Evolutionary conservation across 345 rosid genomes (phyloP).

Genomic region (Raphanus raphanistrum): DNA sequence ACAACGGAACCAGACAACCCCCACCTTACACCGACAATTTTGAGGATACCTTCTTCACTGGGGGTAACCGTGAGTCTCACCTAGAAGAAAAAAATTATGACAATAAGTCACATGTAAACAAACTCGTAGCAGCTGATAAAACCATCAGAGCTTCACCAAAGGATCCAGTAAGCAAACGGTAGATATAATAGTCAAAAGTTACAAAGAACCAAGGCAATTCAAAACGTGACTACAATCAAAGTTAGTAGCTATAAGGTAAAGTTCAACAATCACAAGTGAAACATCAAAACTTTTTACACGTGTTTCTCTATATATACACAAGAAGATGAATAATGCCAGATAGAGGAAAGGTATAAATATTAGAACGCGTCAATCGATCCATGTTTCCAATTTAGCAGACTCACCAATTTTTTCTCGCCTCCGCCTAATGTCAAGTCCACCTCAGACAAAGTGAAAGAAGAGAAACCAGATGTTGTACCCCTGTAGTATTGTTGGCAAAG

Average conservation of each 20-base stretch:
- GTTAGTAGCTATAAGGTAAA: conserved; percentile 15
- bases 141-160: conserved; percentile 13
- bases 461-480: conserved; percentile 45
- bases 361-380: conserved; percentile 20
- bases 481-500: conserved; percentile 47
- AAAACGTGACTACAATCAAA: conserved; percentile 4
- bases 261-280: conserved; percentile 10
- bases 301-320: conserved; percentile 15
- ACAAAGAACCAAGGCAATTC: conserved; percentile 12
- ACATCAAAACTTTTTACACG: conserved; percentile 5
- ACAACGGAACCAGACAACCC: conserved; percentile 75
- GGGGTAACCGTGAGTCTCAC: conserved; percentile 89
- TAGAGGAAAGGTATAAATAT: neutral
- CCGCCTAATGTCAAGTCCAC: conserved; percentile 63
- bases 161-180: neutral
- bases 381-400: conserved; percentile 35
- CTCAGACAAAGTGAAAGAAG: conserved; percentile 68
- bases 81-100: conserved; percentile 39
- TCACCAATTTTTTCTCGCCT: conserved; percentile 64
- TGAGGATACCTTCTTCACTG: conserved; percentile 75
- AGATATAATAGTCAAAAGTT: conserved; percentile 8
- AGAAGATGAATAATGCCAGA: conserved; percentile 5
- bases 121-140: conserved; percentile 2
- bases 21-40: conserved; percentile 90
- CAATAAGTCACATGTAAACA: conserved; percentile 20